Evolutionary conservation across 148 eudicot genomes (phyloP), one percentile per base, ranked within the genome.

Genomic region (Rhododendron ferrugineum): DNA sequence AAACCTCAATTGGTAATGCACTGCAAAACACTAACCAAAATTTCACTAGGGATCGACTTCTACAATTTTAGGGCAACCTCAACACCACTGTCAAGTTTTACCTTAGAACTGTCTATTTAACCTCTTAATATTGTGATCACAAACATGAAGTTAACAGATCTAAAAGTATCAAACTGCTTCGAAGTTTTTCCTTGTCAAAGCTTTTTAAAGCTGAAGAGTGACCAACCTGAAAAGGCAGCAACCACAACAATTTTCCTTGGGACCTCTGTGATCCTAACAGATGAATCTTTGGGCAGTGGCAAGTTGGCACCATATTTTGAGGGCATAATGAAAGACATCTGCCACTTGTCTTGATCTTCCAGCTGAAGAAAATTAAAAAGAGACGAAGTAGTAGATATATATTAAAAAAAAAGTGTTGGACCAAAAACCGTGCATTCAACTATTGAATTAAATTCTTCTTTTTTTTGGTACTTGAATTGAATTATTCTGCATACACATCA

Each of bases 271-370:
- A 97, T 93, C 91, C 90, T 91, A 87, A 97, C 99, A 50, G 98
- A 88, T 20, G 96, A 81, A 92, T 97, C 93, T 87, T 93, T 94
- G 46, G 99, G 99, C 89, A 90, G 74, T 78, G 99, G 99, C 89
- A 97, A 87, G 36, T 94, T 84, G 56, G 93, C 90, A 84, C 99
- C 98, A 82, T 97, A 95, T 86, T 95, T 97, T 26, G 98, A 92
- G 36, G 99, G 98, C 99, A 97, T 87, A 87, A 97, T 93, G 87
- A 97, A 97, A 77, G 99, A 97, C 99, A 97, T 97, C 88, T 85
- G 86, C 99, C 99, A 97, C 66, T 87, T 90, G 32, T 93, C 96
- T 88, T 88, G 85, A 88, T 86, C 86, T 76, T 90, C 88, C 82
- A 82, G 87, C 98, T 96, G 78, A 85, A 66, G 66, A 80, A 23